Conservation (phyloP, 345 rosid genomes). For the Dipteronia dyeriana region DNA sequence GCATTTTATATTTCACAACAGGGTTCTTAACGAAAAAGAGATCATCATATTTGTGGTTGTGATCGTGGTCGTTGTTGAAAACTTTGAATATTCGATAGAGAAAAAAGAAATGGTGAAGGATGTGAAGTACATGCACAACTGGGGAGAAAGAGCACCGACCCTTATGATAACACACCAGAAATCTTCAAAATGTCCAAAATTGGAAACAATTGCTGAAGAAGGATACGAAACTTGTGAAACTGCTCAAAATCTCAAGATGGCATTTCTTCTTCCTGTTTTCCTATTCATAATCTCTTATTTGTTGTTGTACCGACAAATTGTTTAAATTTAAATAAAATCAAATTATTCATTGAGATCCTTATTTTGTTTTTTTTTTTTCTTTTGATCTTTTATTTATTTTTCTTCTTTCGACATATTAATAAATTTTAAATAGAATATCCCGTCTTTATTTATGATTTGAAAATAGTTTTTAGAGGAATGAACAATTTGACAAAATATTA, state of each 20-base stretch:
- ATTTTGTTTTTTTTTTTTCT: too few species aligned
- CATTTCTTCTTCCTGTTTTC: slow-evolving; percentile 42
- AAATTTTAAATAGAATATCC: too few species aligned
- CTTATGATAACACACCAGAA: slow-evolving; percentile 32
- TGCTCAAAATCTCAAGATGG: slow-evolving; percentile 25
- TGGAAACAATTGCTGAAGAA: slow-evolving; percentile 58
- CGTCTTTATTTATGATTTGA: neutral
- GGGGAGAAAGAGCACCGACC: slow-evolving; percentile 41
- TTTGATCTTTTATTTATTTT: too few species aligned
- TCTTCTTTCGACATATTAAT: too few species aligned
- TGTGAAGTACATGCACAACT: slow-evolving; percentile 22
- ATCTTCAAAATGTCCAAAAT: slow-evolving; percentile 35
- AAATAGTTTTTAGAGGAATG: neutral
- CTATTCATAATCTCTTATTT: slow-evolving; percentile 37
- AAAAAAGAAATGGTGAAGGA: slow-evolving; percentile 25
- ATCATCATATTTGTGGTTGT: neutral
- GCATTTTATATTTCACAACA: neutral
- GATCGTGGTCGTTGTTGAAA: neutral
- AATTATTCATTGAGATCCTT: neutral
- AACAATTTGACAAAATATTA: neutral
- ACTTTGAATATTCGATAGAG: neutral
- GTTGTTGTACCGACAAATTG: slow-evolving; percentile 34
- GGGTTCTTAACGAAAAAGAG: neutral
- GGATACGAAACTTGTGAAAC: slow-evolving; percentile 27
- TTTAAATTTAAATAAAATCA: too few species aligned